Evolutionary conservation across 495 filamentous ascomycete genomes (phyloP).

Genomic region (Penicillium manginii): DNA sequence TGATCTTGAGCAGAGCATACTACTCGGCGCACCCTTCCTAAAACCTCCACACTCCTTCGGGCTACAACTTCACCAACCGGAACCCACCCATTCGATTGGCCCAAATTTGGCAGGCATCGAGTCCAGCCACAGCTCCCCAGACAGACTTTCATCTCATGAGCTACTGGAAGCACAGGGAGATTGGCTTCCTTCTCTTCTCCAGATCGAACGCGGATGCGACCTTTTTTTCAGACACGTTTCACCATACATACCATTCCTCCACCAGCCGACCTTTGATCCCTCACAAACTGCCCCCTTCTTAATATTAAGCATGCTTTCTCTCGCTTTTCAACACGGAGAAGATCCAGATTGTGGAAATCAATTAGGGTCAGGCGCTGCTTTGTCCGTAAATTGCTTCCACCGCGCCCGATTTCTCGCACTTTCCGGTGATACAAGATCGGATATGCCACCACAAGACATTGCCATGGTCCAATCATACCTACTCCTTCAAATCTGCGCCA

Average conservation of each 20-base stretch:
- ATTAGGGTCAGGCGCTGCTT: slow-evolving; percentile 27
- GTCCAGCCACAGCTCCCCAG: background rate
- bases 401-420: slow-evolving; percentile 30
- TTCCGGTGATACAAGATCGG: slow-evolving; percentile 17
- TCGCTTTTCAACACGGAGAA: slow-evolving; percentile 41
- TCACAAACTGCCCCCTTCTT: slow-evolving; percentile 22
- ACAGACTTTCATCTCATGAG: slow-evolving; percentile 17
- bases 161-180: slow-evolving; percentile 26
- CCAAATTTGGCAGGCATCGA: slow-evolving; percentile 6
- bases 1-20: slow-evolving; percentile 22
- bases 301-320: slow-evolving; percentile 37
- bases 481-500: slow-evolving; percentile 39
- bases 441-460: slow-evolving; percentile 16
- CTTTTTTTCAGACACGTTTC: slow-evolving; percentile 38
- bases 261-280: slow-evolving; percentile 35
- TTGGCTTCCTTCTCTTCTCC: slow-evolving; percentile 28
- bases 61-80: background rate
- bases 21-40: slow-evolving; percentile 21
- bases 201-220: slow-evolving; percentile 31
- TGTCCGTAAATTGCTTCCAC: slow-evolving; percentile 38
- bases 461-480: slow-evolving; percentile 35
- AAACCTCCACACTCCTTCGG: slow-evolving; percentile 16
- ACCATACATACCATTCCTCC: slow-evolving; percentile 39
- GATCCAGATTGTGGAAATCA: slow-evolving; percentile 35
- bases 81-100: background rate